Evolutionary conservation across 1,284 basidiomycete genomes (phyloP), one percentile per base, ranked within the genome.

Genomic region (Leccinum fallax): DNA sequence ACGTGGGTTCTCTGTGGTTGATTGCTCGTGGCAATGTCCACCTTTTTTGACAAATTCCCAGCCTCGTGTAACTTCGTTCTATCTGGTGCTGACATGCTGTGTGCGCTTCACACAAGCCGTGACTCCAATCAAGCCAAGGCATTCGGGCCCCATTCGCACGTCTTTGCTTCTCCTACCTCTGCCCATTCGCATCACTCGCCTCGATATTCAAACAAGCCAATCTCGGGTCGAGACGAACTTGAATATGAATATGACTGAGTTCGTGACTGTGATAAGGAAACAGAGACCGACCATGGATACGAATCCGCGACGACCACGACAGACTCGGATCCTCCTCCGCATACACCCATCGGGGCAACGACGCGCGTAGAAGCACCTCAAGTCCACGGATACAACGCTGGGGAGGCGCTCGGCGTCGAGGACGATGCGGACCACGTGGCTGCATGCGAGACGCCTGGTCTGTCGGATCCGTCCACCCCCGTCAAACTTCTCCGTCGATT

Each of bases 301-400:
- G 69, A 71, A 40, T 71, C 69, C 3, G 60, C 69, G 6, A 72
- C 69, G n/a, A 74, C 72, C 0, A 73, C 70, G 2, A 74, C 70
- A 5, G 72, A 74, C 59, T 71, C 72, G 6, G 70, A 71, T 61
- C 72, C 69, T 60, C 62, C 61, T 7, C 70, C 70, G 7, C 68
- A 70, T 19, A 74, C 73, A 13, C 73, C 72, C 15, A 49, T 71
- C 21, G 70, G 70, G 24, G 51, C 55, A 38, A 11, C 43, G 26
- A 62, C 60, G 11, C 61, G 58, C 10, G 48, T 57, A 10, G 62
- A 61, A 30, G 57, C 34, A 5, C 26, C 58, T 4, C 67, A 48
- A 46, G 54, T 69, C 49, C 57, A 62, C 28, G 63, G 61, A 52
- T 69, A 69, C 48, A 61, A 67, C n/a, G 66, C 63, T 1, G 60